phyloP scores from a whole-genome alignment of 768 basidiomycete species.

The Leccinum obscurum region DNA sequence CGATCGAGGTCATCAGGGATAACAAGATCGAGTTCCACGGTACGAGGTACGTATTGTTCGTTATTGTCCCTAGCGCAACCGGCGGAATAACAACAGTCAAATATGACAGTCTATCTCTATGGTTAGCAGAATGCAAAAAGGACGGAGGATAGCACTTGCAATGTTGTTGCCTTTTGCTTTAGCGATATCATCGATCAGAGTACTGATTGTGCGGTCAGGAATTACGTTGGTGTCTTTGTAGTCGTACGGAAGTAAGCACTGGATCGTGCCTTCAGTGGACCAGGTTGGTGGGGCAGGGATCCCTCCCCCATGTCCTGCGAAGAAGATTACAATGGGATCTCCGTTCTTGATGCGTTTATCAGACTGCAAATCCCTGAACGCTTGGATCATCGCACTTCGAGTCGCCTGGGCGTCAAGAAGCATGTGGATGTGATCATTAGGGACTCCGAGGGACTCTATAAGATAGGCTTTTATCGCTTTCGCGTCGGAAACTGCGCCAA shows the following conservation, averaged over 20 bases:
- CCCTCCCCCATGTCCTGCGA: slow-evolving; percentile 44
- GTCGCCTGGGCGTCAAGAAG: slow-evolving; percentile 41
- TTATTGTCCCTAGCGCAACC: slow-evolving; percentile 31
- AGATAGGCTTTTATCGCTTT: slow-evolving; percentile 39
- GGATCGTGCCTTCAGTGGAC: neutral
- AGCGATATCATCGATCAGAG: too few species aligned
- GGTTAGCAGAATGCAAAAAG: neutral
- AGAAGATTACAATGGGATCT: slow-evolving; percentile 43
- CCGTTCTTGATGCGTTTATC: slow-evolving; percentile 28
- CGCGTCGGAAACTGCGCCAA: slow-evolving; percentile 41
- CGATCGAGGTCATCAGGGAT: slow-evolving; percentile 26
- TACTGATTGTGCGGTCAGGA: slow-evolving; percentile 22
- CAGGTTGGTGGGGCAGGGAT: slow-evolving; percentile 30
- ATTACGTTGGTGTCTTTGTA: slow-evolving; percentile 17
- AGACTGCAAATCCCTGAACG: slow-evolving; percentile 21
- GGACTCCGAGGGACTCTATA: slow-evolving; percentile 30
- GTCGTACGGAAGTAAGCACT: too few species aligned
- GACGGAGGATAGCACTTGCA: slow-evolving; percentile 24
- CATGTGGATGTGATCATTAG: slow-evolving; percentile 35
- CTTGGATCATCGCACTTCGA: slow-evolving; percentile 34
- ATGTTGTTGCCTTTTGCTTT: slow-evolving; percentile 32
- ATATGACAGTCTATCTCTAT: slow-evolving; percentile 40
- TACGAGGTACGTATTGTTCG: slow-evolving; percentile 7
- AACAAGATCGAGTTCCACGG: neutral
- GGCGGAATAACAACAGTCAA: slow-evolving; percentile 48